Evolutionary conservation across 106 monocot species (phyloP).

Genomic region (Chionographis japonica): DNA sequence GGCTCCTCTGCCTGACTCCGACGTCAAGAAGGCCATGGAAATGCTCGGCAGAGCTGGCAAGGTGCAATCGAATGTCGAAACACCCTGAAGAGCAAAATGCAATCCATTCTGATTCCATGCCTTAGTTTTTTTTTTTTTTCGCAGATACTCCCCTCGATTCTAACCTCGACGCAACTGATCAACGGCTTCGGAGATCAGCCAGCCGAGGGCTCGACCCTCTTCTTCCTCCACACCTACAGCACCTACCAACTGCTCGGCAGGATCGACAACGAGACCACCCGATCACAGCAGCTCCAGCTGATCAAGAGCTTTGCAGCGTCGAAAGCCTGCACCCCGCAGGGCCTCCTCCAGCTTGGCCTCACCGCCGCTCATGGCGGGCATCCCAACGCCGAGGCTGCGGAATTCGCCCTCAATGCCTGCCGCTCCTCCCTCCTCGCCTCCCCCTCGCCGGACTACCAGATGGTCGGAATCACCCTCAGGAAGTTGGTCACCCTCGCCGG

Average conservation of each 20-base stretch:
- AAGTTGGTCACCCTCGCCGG: constrained; percentile 45
- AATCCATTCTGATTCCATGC: not conserved
- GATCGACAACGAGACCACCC: constrained; percentile 24
- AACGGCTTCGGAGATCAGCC: constrained; percentile 4
- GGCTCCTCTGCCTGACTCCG: constrained; percentile 31
- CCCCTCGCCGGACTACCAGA: constrained; percentile 62
- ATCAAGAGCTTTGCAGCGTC: constrained; percentile 65
- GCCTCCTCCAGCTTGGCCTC: constrained; percentile 74
- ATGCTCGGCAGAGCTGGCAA: constrained; percentile 72
- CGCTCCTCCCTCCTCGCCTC: constrained; percentile 55
- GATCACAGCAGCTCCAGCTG: constrained; percentile 61
- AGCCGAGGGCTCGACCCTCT: constrained; percentile 22
- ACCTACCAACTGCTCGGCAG: constrained; percentile 65
- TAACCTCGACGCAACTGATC: constrained; percentile 13
- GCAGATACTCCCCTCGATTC: constrained; percentile 63
- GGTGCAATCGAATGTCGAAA: constrained; percentile 31
- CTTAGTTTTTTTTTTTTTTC: not conserved
- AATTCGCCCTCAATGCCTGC: constrained; percentile 49
- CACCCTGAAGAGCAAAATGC: not conserved
- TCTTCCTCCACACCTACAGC: constrained; percentile 70
- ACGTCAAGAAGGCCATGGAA: constrained; percentile 65
- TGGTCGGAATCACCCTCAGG: constrained; percentile 47
- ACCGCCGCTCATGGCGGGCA: constrained; percentile 38
- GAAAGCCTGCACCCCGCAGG: constrained; percentile 41
- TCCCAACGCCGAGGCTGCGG: constrained; percentile 55